These are phyloP conservation scores for Trichoderma brevicompactum DNA, from an alignment of 2,329 filamentous ascomycete species.

Conservation along the genomic window DNA sequence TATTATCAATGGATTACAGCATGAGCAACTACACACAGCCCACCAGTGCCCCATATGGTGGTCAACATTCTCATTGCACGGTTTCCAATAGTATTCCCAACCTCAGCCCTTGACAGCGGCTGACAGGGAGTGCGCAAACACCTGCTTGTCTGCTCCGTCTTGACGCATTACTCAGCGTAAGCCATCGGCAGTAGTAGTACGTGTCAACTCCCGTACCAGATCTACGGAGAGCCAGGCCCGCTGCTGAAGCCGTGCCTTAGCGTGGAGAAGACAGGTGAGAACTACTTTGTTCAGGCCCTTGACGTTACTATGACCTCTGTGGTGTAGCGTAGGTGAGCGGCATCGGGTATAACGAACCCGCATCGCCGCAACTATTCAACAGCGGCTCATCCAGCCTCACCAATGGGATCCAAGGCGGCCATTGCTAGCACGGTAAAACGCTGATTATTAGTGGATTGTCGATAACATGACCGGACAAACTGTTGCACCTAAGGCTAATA, in stretches of 20 bases:
- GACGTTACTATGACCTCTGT: conserved; percentile 1
- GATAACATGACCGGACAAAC: not conserved
- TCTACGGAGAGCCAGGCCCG: conserved; percentile 14
- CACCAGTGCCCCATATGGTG: no score
- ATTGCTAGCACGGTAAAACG: no score
- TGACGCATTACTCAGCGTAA: not conserved
- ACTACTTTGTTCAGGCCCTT: conserved; percentile 2
- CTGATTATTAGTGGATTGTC: no score
- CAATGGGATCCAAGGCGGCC: no score
- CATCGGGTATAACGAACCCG: conserved; percentile 19
- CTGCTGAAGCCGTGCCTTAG: conserved; percentile 3
- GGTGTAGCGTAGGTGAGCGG: conserved; percentile 16
- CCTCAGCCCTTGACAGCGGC: not conserved
- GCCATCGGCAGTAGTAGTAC: conserved; percentile 4
- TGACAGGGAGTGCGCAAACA: not conserved
- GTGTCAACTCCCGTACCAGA: conserved; percentile 15
- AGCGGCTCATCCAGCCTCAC: not conserved
- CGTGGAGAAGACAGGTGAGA: conserved; percentile 11
- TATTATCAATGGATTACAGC: no score
- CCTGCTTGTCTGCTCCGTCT: not conserved
- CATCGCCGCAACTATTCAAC: not conserved
- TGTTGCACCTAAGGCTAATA: not conserved
- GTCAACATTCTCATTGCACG: no score
- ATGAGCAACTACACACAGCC: no score
- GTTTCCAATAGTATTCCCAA: no score